Evolutionary conservation across 1,139 yeast genomes (phyloP).

Genomic region (Candida sp.): DNA sequence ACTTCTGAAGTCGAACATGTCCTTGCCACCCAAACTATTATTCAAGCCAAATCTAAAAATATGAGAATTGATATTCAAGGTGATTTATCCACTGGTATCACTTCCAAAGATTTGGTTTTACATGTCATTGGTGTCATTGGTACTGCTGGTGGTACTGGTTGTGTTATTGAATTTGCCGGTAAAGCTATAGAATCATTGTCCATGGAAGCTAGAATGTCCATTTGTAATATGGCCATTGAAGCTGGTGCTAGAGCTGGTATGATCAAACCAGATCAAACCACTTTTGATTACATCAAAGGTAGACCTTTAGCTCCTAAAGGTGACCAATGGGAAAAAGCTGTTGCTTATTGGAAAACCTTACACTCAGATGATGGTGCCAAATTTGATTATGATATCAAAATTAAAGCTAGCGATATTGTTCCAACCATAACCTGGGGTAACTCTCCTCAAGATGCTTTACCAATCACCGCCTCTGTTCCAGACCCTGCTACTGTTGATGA

Average conservation of each 20-base stretch:
- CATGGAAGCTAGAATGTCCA: constrained; percentile 99
- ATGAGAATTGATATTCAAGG: constrained; percentile 90
- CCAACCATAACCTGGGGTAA: constrained; percentile 99
- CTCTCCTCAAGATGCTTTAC: constrained; percentile 97
- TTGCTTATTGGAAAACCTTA: constrained; percentile 84
- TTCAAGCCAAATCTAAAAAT: constrained; percentile 92
- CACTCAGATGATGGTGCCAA: constrained; percentile 86
- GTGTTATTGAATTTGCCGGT: constrained; percentile 96
- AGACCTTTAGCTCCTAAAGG: constrained; percentile 95
- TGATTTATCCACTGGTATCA: constrained; percentile 78
- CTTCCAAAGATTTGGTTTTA: constrained; percentile 90
- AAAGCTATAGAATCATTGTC: constrained; percentile 84
- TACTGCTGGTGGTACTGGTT: constrained; percentile 99
- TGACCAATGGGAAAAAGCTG: constrained; percentile 92
- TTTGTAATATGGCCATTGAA: constrained; percentile 98
- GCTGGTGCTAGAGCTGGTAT: constrained; percentile 99
- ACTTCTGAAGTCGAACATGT: constrained; percentile 99
- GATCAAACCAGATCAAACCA: constrained; percentile 92
- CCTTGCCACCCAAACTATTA: constrained; percentile 92
- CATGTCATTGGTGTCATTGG: constrained; percentile 97
- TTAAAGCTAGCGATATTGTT: constrained; percentile 79
- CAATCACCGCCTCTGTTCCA: constrained; percentile 87
- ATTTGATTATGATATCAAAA: constrained; percentile 80
- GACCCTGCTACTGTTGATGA: constrained; percentile 75
- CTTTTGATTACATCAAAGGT: constrained; percentile 85